Evolutionary conservation across 768 basidiomycete species (phyloP).

Genomic region (Mycena galericulata): DNA sequence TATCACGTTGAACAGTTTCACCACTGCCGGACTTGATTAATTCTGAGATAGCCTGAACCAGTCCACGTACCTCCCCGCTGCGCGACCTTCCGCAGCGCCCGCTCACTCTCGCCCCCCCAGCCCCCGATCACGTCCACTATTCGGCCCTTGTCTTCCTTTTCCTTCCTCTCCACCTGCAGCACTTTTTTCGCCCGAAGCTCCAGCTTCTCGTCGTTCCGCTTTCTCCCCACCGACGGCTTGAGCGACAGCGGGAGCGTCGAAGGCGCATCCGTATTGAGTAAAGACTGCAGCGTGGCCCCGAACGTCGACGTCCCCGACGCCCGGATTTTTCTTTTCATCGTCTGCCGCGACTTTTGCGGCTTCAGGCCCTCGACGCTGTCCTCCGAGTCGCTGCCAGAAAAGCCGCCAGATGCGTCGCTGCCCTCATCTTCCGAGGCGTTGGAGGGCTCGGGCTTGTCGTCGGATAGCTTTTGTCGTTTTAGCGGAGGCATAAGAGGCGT

Average conservation of each 20-base stretch:
- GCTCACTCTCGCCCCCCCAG: slow-evolving; percentile 89
- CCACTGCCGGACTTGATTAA: slow-evolving; percentile 58
- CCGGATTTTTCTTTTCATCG: slow-evolving; percentile 84
- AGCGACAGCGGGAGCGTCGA: slow-evolving; percentile 80
- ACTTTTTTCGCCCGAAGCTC: slow-evolving; percentile 79
- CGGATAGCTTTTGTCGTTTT: slow-evolving; percentile 64
- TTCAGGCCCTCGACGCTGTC: slow-evolving; percentile 62
- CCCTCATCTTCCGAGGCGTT: slow-evolving; percentile 44
- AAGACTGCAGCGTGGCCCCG: slow-evolving; percentile 77
- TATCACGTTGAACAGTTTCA: slow-evolving; percentile 89
- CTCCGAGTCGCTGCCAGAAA: slow-evolving; percentile 39
- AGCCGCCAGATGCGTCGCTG: slow-evolving; percentile 44
- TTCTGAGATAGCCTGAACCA: neutral
- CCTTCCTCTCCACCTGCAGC: slow-evolving; percentile 77
- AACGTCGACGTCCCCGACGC: slow-evolving; percentile 82
- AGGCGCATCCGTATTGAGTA: slow-evolving; percentile 79
- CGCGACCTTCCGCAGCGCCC: slow-evolving; percentile 83
- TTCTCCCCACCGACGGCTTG: slow-evolving; percentile 77
- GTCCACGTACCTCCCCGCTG: slow-evolving; percentile 80
- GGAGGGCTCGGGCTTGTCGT: slow-evolving; percentile 30
- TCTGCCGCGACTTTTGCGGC: slow-evolving; percentile 78
- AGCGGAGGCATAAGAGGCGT: slow-evolving; percentile 57
- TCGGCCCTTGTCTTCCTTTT: slow-evolving; percentile 76
- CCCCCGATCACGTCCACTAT: slow-evolving; percentile 83
- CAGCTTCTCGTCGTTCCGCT: slow-evolving; percentile 80